Evolutionary conservation across 1,139 yeast species (phyloP).

Genomic region (Sugiyamaella neomexicana): DNA sequence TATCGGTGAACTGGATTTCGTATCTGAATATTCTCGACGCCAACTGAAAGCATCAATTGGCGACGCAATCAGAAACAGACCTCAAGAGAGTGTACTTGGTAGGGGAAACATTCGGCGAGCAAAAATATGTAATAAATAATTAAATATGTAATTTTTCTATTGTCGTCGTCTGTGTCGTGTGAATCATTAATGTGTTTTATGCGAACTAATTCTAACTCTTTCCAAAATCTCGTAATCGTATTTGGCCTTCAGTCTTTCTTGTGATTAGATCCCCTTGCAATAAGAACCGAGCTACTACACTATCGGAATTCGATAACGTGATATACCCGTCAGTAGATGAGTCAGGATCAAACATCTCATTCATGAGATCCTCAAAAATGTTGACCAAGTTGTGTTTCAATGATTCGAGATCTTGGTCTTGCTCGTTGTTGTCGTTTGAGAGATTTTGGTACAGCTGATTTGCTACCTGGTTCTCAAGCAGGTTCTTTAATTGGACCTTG

Average conservation of each 20-base stretch:
- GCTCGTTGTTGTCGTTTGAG: neutral
- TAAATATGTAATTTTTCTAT: neutral
- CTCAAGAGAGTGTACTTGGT: slow-evolving; percentile 17
- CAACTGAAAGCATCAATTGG: slow-evolving; percentile 24
- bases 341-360: slow-evolving; percentile 27
- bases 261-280: slow-evolving; percentile 28
- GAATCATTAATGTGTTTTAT: too few relatives aligned
- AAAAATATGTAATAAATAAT: neutral
- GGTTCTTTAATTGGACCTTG: slow-evolving; percentile 18
- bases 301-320: slow-evolving; percentile 20
- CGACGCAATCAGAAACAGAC: slow-evolving; percentile 19
- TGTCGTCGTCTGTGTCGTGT: too few relatives aligned
- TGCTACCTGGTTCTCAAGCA: slow-evolving; percentile 23
- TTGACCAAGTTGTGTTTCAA: slow-evolving; percentile 18
- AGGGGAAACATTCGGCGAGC: slow-evolving; percentile 11
- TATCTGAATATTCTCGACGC: slow-evolving; percentile 20
- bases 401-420: slow-evolving; percentile 8
- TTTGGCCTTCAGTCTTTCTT: slow-evolving; percentile 21
- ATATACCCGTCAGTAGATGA: slow-evolving; percentile 24
- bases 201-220: too few relatives aligned
- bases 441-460: slow-evolving; percentile 14
- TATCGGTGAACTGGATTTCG: slow-evolving; percentile 26
- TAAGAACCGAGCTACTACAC: slow-evolving; percentile 26
- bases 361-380: slow-evolving; percentile 24
- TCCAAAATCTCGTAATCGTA: slow-evolving; percentile 21